Evolutionary conservation across 768 basidiomycete species (phyloP).

Genomic region (Psilocybe tampanensis): DNA sequence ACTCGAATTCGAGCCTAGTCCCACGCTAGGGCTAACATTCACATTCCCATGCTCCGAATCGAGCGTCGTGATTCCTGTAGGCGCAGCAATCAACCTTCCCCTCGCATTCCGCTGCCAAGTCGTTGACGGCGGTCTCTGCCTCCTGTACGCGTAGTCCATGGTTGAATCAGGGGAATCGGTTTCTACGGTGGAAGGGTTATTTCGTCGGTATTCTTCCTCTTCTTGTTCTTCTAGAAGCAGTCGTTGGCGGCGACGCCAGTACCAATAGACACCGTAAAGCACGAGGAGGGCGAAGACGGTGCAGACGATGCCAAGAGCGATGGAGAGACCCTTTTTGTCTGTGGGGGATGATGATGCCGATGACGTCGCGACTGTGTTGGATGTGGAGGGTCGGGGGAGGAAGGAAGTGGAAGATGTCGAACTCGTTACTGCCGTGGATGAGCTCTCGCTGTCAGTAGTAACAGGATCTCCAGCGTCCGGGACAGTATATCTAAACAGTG

Average conservation of each 20-base stretch:
- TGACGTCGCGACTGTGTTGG: background rate
- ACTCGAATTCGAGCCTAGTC: background rate
- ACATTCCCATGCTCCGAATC: background rate
- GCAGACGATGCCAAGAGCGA: conserved; percentile 17
- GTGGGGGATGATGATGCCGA: conserved; percentile 4
- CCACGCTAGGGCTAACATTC: background rate
- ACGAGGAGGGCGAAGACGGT: conserved; percentile 18
- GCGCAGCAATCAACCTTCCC: background rate
- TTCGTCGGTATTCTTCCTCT: conserved; percentile 7
- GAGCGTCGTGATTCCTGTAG: background rate
- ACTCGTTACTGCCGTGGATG: background rate
- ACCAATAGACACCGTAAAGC: conserved; percentile 11
- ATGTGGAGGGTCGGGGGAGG: conserved; percentile 4
- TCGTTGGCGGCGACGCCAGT: conserved; percentile 11
- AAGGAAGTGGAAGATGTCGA: conserved; percentile 6
- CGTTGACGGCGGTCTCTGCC: background rate
- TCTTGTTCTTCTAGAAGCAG: conserved; percentile 1
- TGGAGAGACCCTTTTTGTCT: conserved; percentile 13
- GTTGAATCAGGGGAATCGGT: background rate
- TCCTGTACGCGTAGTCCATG: background rate
- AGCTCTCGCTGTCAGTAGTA: background rate
- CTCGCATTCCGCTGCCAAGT: background rate
- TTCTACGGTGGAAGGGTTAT: conserved; percentile 1
- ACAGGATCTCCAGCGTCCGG: conserved; percentile 17
- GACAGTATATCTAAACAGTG: conserved; percentile 19